phyloP scores from a whole-genome alignment of 169 alveolate genomes.

The Babesia microti region DNA sequence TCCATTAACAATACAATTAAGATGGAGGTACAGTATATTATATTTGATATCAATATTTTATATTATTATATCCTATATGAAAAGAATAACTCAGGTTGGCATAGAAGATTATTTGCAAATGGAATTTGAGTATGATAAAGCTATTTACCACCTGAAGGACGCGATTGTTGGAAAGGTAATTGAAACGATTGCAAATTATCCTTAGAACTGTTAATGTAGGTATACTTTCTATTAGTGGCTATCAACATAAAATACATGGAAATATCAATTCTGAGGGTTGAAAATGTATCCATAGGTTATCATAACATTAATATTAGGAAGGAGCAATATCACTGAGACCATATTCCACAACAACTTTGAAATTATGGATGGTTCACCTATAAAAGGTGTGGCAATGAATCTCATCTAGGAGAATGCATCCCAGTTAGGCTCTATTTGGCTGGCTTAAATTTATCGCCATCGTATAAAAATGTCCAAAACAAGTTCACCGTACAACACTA shows the following conservation, averaged over 20 bases:
- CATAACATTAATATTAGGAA: constrained; percentile 25
- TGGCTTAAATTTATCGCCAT: constrained; percentile 96
- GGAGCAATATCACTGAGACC: constrained; percentile 76
- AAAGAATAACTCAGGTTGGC: constrained; percentile 78
- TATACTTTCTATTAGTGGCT: constrained; percentile 89
- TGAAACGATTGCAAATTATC: no score
- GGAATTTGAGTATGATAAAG: constrained; percentile 86
- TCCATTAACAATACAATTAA: constrained; percentile 80
- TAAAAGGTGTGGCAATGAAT: constrained; percentile 48
- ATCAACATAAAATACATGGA: constrained; percentile 97
- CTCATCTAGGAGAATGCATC: constrained; percentile 78
- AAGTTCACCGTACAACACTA: constrained; percentile 90
- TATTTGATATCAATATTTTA: neutral
- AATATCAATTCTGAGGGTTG: constrained; percentile 59
- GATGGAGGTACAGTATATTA: constrained; percentile 72
- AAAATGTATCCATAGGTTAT: constrained; percentile 31
- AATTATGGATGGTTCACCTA: constrained; percentile 99
- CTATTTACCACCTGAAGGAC: constrained; percentile 91
- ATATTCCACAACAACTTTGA: constrained; percentile 92
- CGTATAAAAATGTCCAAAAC: constrained; percentile 88
- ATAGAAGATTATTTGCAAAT: constrained; percentile 96
- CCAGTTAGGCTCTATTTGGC: constrained; percentile 92
- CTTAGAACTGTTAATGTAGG: constrained; percentile 6
- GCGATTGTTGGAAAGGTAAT: constrained; percentile 90
- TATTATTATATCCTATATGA: no score